These are phyloP conservation scores for Yamadazyma blattariae DNA, from an alignment of 1,139 yeast species.

Conservation along the genomic window DNA sequence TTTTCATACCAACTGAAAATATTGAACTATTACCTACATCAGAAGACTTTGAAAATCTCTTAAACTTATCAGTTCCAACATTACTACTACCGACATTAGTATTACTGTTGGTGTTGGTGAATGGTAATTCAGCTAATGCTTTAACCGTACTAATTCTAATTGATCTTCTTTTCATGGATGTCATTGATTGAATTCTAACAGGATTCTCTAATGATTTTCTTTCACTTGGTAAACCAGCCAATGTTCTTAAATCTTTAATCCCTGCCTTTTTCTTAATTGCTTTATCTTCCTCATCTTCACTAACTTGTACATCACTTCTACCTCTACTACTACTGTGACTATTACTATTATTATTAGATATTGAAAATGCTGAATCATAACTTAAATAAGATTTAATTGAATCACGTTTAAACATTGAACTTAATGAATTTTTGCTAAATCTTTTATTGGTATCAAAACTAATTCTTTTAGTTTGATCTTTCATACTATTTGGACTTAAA, in stretches of 20 bases:
- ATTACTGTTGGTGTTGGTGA: no score
- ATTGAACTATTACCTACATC: slow-evolving; percentile 36
- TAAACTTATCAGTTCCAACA: slow-evolving; percentile 12
- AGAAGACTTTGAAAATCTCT: slow-evolving; percentile 21
- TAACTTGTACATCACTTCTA: not conserved
- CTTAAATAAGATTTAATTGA: slow-evolving; percentile 52
- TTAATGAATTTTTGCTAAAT: slow-evolving; percentile 27
- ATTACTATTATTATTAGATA: slow-evolving; percentile 23
- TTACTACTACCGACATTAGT: slow-evolving; percentile 17
- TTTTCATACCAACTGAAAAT: slow-evolving; percentile 31
- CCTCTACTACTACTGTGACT: slow-evolving; percentile 4
- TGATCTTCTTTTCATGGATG: slow-evolving; percentile 27
- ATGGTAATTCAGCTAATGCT: slow-evolving; percentile 45
- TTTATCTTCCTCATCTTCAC: slow-evolving; percentile 12
- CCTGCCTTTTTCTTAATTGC: slow-evolving; percentile 38
- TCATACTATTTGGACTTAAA: slow-evolving; percentile 37
- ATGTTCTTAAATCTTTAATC: slow-evolving; percentile 31
- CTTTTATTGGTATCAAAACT: slow-evolving; percentile 24
- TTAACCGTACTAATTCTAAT: slow-evolving; percentile 36
- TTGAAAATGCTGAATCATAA: slow-evolving; percentile 54
- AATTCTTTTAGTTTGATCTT: slow-evolving; percentile 22
- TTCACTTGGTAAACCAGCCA: slow-evolving; percentile 19
- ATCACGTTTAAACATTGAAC: slow-evolving; percentile 30
- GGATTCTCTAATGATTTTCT: slow-evolving; percentile 25
- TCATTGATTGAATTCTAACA: slow-evolving; percentile 17